Conservation (phyloP, 2,329 filamentous ascomycete species). For the Pseudomassariella vexata region DNA sequence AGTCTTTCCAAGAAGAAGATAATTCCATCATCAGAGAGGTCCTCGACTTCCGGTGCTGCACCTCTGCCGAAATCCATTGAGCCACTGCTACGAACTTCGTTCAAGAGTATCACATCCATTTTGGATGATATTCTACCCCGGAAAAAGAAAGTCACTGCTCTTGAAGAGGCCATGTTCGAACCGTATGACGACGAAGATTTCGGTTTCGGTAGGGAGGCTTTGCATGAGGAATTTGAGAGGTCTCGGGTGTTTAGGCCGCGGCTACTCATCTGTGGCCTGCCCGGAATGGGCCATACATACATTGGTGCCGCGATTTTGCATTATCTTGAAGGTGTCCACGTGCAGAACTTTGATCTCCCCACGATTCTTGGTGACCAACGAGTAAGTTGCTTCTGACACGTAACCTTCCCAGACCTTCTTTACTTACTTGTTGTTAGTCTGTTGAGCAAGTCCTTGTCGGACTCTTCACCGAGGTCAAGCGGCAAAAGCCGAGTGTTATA, state of each 20-base stretch:
- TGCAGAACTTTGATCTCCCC: slow-evolving; percentile 89
- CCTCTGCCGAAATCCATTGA: slow-evolving; percentile 76
- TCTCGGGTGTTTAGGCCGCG: slow-evolving; percentile 85
- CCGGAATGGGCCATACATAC: slow-evolving; percentile 93
- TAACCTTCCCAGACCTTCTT: slow-evolving; percentile 7
- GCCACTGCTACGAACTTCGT: slow-evolving; percentile 70
- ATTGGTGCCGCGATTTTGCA: slow-evolving; percentile 79
- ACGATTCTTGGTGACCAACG: slow-evolving; percentile 80
- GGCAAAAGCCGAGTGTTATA: slow-evolving; percentile 92
- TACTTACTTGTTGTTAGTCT: slow-evolving; percentile 38
- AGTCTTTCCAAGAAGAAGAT: slow-evolving; percentile 97
- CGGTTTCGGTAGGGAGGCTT: slow-evolving; percentile 77
- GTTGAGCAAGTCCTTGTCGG: slow-evolving; percentile 86
- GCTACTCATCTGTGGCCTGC: slow-evolving; percentile 72
- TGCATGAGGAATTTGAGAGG: slow-evolving; percentile 74
- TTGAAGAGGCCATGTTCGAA: slow-evolving; percentile 91
- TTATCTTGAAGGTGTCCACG: slow-evolving; percentile 87
- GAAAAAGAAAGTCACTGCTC: slow-evolving; percentile 78
- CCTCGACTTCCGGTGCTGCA: slow-evolving; percentile 76
- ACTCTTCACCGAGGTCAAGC: slow-evolving; percentile 85
- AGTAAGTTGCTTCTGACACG: slow-evolving; percentile 38
- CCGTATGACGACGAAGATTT: slow-evolving; percentile 75
- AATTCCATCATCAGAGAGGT: slow-evolving; percentile 88
- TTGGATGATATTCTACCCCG: slow-evolving; percentile 76
- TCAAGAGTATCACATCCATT: slow-evolving; percentile 61